Evolutionary conservation across 2,329 filamentous ascomycete species (phyloP).

Genomic region (Didymella pinodella): DNA sequence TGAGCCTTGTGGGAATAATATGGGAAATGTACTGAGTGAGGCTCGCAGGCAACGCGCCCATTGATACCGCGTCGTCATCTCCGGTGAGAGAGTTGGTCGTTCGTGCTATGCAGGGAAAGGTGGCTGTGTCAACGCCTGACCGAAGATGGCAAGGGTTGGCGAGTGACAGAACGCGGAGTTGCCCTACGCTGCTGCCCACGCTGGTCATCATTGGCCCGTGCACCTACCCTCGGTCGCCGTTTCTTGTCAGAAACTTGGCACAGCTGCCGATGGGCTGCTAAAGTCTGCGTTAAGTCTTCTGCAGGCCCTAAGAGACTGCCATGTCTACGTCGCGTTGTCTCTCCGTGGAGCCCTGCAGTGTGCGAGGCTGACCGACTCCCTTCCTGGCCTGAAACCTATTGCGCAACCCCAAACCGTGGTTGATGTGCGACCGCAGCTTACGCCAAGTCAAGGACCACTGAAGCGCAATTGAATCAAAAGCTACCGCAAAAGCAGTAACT

Average conservation of each 20-base stretch:
- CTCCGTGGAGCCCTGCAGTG: background rate
- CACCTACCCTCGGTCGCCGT: background rate
- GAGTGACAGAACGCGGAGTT: conserved; percentile 13
- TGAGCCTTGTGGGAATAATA: conserved; percentile 20
- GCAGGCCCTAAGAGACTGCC: background rate
- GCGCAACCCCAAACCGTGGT: background rate
- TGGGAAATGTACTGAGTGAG: conserved; percentile 23
- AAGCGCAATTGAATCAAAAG: background rate
- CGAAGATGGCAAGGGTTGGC: background rate
- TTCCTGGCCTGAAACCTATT: background rate
- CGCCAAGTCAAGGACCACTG: background rate
- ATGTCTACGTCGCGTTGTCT: conserved; percentile 2
- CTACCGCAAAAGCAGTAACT: background rate
- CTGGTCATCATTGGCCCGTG: conserved; percentile 3
- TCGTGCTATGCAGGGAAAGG: conserved; percentile 14
- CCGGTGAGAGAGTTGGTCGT: conserved; percentile 30
- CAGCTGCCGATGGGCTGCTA: background rate
- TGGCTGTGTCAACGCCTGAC: conserved; percentile 20
- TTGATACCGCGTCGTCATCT: conserved; percentile 16
- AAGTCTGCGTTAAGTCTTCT: conserved; percentile 1
- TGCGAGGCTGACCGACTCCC: background rate
- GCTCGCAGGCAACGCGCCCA: conserved; percentile 17
- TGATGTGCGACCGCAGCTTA: conserved; percentile 6
- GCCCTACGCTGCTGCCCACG: background rate
- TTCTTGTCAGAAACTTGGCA: conserved; percentile 9